Evolutionary conservation across 225 moss, liverwort and hornwort genomes (phyloP), one percentile per base, ranked within the genome.

Genomic region (Neckera pumila): DNA sequence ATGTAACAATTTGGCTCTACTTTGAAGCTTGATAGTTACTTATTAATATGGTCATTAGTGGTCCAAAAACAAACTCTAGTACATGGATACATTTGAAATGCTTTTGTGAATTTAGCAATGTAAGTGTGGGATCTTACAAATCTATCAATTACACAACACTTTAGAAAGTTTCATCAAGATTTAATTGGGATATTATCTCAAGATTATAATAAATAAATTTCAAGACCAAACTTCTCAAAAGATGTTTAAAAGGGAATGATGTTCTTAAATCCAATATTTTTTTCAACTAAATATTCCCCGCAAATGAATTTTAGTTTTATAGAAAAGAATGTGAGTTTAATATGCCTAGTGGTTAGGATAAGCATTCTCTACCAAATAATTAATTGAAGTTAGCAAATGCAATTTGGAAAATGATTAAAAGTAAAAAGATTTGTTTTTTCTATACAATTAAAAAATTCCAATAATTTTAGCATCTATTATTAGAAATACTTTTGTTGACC

Each of bases 311-410:
- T 45, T 30, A 30, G 11, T 45, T 30, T 40, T 30, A 11, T 30
- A 45, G 8, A 74, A 47, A 47, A 0, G 10, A 74, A 18, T 47
- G 17, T 18, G 26, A 47, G 9, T 4, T 73, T 18, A 18, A 0
- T 7, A 0, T 18, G 1, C 6, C 0, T 0, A 0, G 2, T 45
- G 2, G 30, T 10, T 45, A 17, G 11, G 17, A 1, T 45, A 0
- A 3, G 0, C 18, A 45, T 10, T 73, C 2, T 11, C 0, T 73
- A 1, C 17, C 17, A 73, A 17, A 45, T 45, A 45, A 74, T 18
- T 47, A 30, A 30, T 30, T 18, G 18, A 74, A 47, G 18, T 27
- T 30, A 23, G 17, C 16, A 30, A 74, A 47, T 30, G 30, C 31
- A 2, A 47, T 30, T 47, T 47, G 11, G 4, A 1, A 73, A 3